Evolutionary conservation across 2,329 filamentous ascomycete species (phyloP).

Genomic region (Hypomyces rosellus): DNA sequence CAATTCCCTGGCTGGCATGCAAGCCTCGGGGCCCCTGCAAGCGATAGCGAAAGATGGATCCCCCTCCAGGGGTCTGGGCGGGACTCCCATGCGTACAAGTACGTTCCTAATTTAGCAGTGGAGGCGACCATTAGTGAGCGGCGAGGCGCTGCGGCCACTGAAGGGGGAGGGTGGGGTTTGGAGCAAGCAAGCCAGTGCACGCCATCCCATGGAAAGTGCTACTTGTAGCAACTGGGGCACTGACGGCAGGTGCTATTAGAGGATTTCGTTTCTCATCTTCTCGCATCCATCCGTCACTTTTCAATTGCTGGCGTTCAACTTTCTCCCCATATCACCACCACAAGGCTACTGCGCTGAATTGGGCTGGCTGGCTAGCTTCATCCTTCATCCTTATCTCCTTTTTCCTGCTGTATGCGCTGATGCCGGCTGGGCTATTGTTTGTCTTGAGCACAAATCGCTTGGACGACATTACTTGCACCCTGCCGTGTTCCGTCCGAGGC

Average conservation of each 20-base stretch:
- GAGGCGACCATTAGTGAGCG: slow-evolving; percentile 11
- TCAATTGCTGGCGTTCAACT: background rate
- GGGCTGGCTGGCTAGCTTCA: slow-evolving; percentile 5
- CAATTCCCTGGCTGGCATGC: background rate
- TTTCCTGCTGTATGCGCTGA: background rate
- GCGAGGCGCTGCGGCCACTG: slow-evolving; percentile 1
- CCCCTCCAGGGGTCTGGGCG: slow-evolving; percentile 2
- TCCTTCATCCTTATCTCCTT: background rate
- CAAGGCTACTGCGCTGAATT: background rate
- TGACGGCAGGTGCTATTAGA: slow-evolving; percentile 3
- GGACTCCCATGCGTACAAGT: slow-evolving; percentile 4
- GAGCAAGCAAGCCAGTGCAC: background rate
- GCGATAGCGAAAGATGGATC: background rate
- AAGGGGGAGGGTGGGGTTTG: slow-evolving; percentile 1
- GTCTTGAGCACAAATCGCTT: background rate
- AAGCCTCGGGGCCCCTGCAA: background rate
- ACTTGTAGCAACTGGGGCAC: slow-evolving; percentile 1
- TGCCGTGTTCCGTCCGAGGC: no score
- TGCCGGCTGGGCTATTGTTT: background rate
- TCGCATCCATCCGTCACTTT: background rate
- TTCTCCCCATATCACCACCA: slow-evolving; percentile 6
- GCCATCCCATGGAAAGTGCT: background rate
- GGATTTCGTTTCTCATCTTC: slow-evolving; percentile 7
- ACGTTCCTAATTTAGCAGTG: slow-evolving; percentile 13
- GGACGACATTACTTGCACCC: background rate